A percentile compares a stretch with the other conserved stretches of the same genome.
Evolutionary conservation across 1,139 yeast species (phyloP).

Genomic region (Suhomyces wounanorum): DNA sequence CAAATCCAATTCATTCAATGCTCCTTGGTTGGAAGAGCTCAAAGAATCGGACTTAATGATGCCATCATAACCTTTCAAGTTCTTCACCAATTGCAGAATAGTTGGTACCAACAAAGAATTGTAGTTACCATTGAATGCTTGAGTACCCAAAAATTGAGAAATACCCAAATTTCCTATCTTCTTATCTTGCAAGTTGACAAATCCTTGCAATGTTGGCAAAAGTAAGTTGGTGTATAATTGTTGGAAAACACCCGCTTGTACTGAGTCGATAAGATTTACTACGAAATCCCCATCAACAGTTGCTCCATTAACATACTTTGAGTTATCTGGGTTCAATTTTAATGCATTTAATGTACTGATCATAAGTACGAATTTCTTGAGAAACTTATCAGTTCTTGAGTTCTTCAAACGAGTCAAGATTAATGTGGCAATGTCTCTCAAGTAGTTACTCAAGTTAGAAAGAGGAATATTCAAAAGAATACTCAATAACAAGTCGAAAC

Average conservation of each 20-base stretch:
- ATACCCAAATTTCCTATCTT: slow-evolving; percentile 78
- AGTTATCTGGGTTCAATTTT: slow-evolving; percentile 28
- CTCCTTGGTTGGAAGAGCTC: slow-evolving; percentile 30
- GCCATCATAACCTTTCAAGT: slow-evolving; percentile 44
- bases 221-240: slow-evolving; percentile 66
- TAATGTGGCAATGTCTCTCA: slow-evolving; percentile 73
- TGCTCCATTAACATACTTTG: slow-evolving; percentile 12
- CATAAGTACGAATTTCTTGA: slow-evolving; percentile 70
- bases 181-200: slow-evolving; percentile 71
- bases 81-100: slow-evolving; percentile 52
- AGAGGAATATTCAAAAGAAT: slow-evolving; percentile 63
- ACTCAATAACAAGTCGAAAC: slow-evolving; percentile 79
- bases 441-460: slow-evolving; percentile 50
- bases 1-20: slow-evolving; percentile 42
- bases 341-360: slow-evolving; percentile 52
- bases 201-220: slow-evolving; percentile 63
- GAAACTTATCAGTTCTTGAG: slow-evolving; percentile 80
- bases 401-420: slow-evolving; percentile 78
- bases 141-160: slow-evolving; percentile 47
- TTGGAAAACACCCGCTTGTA: slow-evolving; percentile 64
- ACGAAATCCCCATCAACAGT: slow-evolving; percentile 51
- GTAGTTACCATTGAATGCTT: slow-evolving; percentile 35
- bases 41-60: slow-evolving; percentile 34
- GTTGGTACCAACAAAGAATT: slow-evolving; percentile 49
- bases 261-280: slow-evolving; percentile 58